Evolutionary conservation across 2,329 filamentous ascomycete species (phyloP).

Genomic region (Apiospora arundinis): DNA sequence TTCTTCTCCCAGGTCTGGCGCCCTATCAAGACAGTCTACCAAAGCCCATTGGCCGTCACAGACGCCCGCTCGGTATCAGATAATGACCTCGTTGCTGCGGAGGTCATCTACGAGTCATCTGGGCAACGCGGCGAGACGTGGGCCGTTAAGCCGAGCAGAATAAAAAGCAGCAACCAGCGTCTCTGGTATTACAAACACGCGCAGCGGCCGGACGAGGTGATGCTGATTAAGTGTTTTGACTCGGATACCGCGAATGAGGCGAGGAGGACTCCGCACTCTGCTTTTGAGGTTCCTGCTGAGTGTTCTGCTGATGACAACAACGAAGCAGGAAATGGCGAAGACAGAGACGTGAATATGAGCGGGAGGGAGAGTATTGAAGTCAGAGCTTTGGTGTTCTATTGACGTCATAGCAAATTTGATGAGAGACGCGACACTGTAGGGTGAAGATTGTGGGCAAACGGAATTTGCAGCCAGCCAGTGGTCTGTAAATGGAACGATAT

Average conservation of each 20-base stretch:
- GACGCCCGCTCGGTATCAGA: slow-evolving; percentile 55
- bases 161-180: slow-evolving; percentile 42
- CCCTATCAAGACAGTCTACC: slow-evolving; percentile 54
- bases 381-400: slow-evolving; percentile 55
- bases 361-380: slow-evolving; percentile 61
- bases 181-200: slow-evolving; percentile 58
- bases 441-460: neutral
- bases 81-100: slow-evolving; percentile 51
- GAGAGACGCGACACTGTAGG: neutral
- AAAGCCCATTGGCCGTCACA: slow-evolving; percentile 58
- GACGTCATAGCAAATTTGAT: neutral
- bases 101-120: slow-evolving; percentile 20
- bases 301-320: slow-evolving; percentile 37
- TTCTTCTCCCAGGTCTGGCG: slow-evolving; percentile 42
- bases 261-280: slow-evolving; percentile 56
- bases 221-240: slow-evolving; percentile 66
- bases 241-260: slow-evolving; percentile 54
- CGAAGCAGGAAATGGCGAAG: slow-evolving; percentile 46
- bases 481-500: neutral
- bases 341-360: neutral
- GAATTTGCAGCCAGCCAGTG: neutral
- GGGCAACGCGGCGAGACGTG: slow-evolving; percentile 54
- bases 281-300: slow-evolving; percentile 54
- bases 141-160: slow-evolving; percentile 35
- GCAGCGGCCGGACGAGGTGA: slow-evolving; percentile 57